These are phyloP conservation scores for Pseudogymnoascus sp. DNA, from an alignment of 2,329 filamentous ascomycete species.

Conservation along the genomic window DNA sequence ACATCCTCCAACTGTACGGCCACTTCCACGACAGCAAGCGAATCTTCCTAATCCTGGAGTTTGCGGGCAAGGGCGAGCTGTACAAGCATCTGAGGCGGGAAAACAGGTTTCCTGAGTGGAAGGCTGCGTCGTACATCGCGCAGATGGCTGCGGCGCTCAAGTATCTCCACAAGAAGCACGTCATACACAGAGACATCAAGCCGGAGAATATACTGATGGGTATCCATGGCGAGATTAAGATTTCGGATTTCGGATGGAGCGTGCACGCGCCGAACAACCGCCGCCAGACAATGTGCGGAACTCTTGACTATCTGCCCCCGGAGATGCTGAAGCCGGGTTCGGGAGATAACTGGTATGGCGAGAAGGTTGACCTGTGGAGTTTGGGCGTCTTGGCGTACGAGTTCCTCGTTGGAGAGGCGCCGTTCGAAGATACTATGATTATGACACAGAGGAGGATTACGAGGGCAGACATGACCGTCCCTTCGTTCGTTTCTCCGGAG, in stretches of 20 bases:
- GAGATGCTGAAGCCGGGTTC: constrained; percentile 88
- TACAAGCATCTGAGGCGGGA: constrained; percentile 68
- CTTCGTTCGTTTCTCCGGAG: constrained; percentile 82
- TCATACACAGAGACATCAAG: constrained; percentile 97
- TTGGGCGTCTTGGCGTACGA: constrained; percentile 93
- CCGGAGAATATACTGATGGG: constrained; percentile 95
- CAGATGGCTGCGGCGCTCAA: constrained; percentile 78
- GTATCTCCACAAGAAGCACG: constrained; percentile 93
- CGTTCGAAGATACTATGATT: constrained; percentile 89
- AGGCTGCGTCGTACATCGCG: constrained; percentile 66
- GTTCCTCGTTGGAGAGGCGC: constrained; percentile 91
- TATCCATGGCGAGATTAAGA: constrained; percentile 96
- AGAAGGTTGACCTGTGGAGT: constrained; percentile 96
- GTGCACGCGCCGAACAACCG: constrained; percentile 95
- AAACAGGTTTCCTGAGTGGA: constrained; percentile 63
- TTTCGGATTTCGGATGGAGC: constrained; percentile 97
- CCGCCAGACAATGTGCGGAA: constrained; percentile 92
- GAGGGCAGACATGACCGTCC: constrained; percentile 85
- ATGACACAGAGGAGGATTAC: constrained; percentile 92
- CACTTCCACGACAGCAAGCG: constrained; percentile 70
- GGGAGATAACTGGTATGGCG: constrained; percentile 81
- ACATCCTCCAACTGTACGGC: constrained; percentile 63
- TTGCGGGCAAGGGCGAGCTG: constrained; percentile 64
- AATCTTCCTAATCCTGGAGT: constrained; percentile 67
- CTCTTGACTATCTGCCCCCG: constrained; percentile 91